A percentile compares a stretch with the other conserved stretches of the same genome.
Evolutionary conservation across 1,284 basidiomycete genomes (phyloP).

Genomic region (Golubevia sp.): DNA sequence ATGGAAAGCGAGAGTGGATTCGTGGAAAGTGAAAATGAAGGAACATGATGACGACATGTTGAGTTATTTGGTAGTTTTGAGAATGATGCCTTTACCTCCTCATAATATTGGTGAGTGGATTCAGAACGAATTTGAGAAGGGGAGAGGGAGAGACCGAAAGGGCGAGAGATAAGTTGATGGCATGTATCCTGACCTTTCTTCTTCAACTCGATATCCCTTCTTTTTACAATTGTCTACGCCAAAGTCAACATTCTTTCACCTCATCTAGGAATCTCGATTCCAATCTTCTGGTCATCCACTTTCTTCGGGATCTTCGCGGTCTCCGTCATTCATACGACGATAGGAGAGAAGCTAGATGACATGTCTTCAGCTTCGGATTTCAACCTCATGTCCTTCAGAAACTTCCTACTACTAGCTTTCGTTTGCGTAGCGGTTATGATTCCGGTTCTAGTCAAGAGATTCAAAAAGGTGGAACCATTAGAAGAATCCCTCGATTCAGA

Average conservation of each 20-base stretch:
- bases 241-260: constrained; percentile 89
- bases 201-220: constrained; percentile 63
- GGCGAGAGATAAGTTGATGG: no score
- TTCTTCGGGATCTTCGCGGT: constrained; percentile 90
- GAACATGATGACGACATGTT: constrained; percentile 78
- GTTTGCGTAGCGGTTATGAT: constrained; percentile 88
- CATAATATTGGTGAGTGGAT: constrained; percentile 65
- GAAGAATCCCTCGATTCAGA: constrained; percentile 4
- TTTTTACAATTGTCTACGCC: no score
- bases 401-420: constrained; percentile 79
- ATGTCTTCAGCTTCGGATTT: constrained; percentile 94
- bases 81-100: constrained; percentile 87
- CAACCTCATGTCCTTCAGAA: constrained; percentile 83
- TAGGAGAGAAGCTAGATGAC: constrained; percentile 84
- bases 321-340: constrained; percentile 90
- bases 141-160: no score
- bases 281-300: constrained; percentile 87
- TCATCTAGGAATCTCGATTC: constrained; percentile 83
- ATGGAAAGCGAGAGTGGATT: constrained; percentile 77
- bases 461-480: constrained; percentile 6
- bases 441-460: constrained; percentile 68
- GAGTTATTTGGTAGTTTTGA: constrained; percentile 82
- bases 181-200: no score
- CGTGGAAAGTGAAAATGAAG: constrained; percentile 76
- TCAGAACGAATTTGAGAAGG: no score